These are phyloP conservation scores for Westerdykella aurantiaca DNA, from an alignment of 2,329 filamentous ascomycete genomes.

Conservation along the genomic window DNA sequence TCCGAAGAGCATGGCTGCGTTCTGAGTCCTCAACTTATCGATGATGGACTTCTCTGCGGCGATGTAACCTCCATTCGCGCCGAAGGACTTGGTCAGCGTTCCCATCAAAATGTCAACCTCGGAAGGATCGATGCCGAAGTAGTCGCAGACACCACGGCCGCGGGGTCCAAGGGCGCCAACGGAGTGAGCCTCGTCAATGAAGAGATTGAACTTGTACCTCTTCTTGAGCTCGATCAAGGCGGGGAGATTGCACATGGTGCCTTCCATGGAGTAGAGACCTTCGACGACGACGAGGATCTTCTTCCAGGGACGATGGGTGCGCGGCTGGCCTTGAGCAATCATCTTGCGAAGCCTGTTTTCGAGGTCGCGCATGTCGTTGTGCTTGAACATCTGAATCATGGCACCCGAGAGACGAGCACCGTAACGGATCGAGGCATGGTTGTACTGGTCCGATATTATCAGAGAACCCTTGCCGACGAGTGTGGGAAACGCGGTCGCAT, in stretches of 20 bases:
- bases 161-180: conserved; percentile 84
- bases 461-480: conserved; percentile 88
- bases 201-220: conserved; percentile 95
- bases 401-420: conserved; percentile 90
- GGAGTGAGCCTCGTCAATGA: conserved; percentile 94
- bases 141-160: conserved; percentile 93
- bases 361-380: conserved; percentile 89
- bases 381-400: conserved; percentile 93
- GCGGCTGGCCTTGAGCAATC: conserved; percentile 93
- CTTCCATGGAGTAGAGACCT: conserved; percentile 98
- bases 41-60: conserved; percentile 85
- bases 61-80: conserved; percentile 94
- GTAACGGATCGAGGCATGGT: conserved; percentile 95
- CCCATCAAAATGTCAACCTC: conserved; percentile 97
- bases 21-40: conserved; percentile 80
- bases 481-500: conserved; percentile 86
- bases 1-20: conserved; percentile 79
- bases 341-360: conserved; percentile 82
- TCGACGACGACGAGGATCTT: conserved; percentile 97
- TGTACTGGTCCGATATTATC: conserved; percentile 93
- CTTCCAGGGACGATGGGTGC: conserved; percentile 98
- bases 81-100: conserved; percentile 96
- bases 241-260: conserved; percentile 96
- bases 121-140: conserved; percentile 82
- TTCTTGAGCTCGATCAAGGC: conserved; percentile 80